Evolutionary conservation across 2,329 filamentous ascomycete genomes (phyloP).

Genomic region (Juglanconis sp.): DNA sequence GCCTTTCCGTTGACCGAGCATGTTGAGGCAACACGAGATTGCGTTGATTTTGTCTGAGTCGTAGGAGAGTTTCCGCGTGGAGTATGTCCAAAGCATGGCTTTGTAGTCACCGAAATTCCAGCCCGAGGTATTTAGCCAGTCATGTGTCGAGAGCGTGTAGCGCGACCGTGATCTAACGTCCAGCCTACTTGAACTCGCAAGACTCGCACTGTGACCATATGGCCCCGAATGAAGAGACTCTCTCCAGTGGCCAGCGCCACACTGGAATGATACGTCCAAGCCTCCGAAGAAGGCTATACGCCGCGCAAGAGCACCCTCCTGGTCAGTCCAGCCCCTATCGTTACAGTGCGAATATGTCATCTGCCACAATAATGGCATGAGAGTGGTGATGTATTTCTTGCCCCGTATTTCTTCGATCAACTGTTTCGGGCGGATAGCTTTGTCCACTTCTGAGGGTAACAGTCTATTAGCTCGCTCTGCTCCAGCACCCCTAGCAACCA

Average conservation of each 20-base stretch:
- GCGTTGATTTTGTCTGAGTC: not conserved
- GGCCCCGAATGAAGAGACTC: not conserved
- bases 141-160: not conserved
- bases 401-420: not conserved
- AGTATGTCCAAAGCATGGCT: not conserved
- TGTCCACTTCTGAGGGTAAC: too few species aligned
- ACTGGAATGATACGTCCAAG: not conserved
- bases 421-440: not conserved
- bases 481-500: not conserved
- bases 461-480: not conserved
- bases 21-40: not conserved
- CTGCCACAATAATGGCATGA: not conserved
- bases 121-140: not conserved
- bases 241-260: not conserved
- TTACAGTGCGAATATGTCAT: not conserved
- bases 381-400: not conserved
- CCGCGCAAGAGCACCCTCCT: not conserved
- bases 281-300: not conserved
- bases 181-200: not conserved
- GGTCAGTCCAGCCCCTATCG: not conserved
- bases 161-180: not conserved
- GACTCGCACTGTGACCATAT: not conserved
- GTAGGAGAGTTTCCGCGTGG: not conserved
- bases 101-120: not conserved
- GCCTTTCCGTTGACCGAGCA: not conserved